Conservation (phyloP, 2,329 filamentous ascomycete genomes). For the Cercospora janseana region DNA sequence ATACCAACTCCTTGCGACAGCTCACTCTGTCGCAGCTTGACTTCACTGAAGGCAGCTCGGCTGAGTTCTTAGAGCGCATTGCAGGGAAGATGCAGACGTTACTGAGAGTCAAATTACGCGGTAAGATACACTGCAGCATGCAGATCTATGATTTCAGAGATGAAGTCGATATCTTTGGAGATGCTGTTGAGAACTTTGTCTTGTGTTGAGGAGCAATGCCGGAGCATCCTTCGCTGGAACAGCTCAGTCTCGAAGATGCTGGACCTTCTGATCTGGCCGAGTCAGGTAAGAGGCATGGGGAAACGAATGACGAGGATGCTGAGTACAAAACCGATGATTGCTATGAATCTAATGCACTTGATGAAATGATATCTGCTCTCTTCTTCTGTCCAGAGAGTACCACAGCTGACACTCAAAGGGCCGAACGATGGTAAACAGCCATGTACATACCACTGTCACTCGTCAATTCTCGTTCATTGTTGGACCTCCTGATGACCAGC, state of each 20-base stretch:
- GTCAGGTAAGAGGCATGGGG: slow-evolving; percentile 1
- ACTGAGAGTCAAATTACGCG: slow-evolving; percentile 11
- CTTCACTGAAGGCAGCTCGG: slow-evolving; percentile 1
- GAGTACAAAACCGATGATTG: slow-evolving; percentile 14
- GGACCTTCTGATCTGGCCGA: neutral
- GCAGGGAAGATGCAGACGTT: slow-evolving; percentile 10
- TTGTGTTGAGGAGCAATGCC: neutral
- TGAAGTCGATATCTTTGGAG: neutral
- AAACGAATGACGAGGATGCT: slow-evolving; percentile 10
- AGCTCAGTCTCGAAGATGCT: neutral
- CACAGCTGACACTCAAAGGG: too few relatives aligned
- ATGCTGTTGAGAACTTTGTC: neutral
- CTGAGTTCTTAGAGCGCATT: neutral
- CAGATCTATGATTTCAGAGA: neutral
- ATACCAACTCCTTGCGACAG: slow-evolving; percentile 6
- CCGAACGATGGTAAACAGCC: too few relatives aligned
- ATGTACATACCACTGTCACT: too few relatives aligned
- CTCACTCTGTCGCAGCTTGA: slow-evolving; percentile 1
- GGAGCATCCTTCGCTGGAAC: neutral
- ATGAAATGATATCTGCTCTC: too few relatives aligned
- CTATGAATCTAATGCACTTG: slow-evolving; percentile 11
- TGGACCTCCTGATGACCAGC: too few relatives aligned
- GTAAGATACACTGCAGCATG: neutral
- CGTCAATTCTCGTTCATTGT: too few relatives aligned
- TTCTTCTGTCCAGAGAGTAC: too few relatives aligned